phyloP scores from a whole-genome alignment of 2,329 filamentous ascomycete genomes.

The Metarhizium sp. region DNA sequence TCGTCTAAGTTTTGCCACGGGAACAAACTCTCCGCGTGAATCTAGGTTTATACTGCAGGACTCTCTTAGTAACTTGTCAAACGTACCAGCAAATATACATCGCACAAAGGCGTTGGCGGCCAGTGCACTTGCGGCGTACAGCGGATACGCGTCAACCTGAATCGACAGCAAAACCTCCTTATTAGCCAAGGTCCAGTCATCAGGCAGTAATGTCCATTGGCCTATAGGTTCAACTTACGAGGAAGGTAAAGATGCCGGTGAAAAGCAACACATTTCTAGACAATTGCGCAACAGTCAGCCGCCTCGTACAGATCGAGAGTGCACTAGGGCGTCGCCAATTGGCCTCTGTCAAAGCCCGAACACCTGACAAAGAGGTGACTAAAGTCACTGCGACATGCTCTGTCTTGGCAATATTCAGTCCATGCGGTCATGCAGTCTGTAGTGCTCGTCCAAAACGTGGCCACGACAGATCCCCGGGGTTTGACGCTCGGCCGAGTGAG shows the following conservation, averaged over 20 bases:
- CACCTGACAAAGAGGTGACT: conserved; percentile 24
- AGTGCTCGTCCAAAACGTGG: conserved; percentile 3
- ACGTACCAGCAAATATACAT: conserved; percentile 60
- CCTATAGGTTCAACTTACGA: conserved; percentile 46
- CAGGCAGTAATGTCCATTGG: not conserved
- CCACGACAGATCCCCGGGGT: conserved; percentile 3
- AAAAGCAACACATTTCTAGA: conserved; percentile 66
- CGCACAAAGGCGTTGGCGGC: conserved; percentile 77
- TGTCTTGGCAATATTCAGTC: not conserved
- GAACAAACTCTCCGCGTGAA: not conserved
- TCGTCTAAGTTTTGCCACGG: not conserved
- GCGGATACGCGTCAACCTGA: conserved; percentile 64
- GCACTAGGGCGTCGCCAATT: not conserved
- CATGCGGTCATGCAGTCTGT: conserved; percentile 1
- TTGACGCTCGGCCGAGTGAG: not conserved
- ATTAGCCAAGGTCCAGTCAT: not conserved
- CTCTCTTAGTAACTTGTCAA: not conserved
- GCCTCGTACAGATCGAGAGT: conserved; percentile 6
- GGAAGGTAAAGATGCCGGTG: conserved; percentile 78
- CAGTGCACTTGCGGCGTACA: conserved; percentile 67
- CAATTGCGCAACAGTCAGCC: conserved; percentile 16
- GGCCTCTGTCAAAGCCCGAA: not conserved
- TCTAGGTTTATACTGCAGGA: not conserved
- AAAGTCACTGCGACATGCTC: conserved; percentile 9
- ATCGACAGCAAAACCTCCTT: not conserved